phyloP scores from a whole-genome alignment of 192 early-diverging fungal species.

The Phycomyces blakesleeanus region DNA sequence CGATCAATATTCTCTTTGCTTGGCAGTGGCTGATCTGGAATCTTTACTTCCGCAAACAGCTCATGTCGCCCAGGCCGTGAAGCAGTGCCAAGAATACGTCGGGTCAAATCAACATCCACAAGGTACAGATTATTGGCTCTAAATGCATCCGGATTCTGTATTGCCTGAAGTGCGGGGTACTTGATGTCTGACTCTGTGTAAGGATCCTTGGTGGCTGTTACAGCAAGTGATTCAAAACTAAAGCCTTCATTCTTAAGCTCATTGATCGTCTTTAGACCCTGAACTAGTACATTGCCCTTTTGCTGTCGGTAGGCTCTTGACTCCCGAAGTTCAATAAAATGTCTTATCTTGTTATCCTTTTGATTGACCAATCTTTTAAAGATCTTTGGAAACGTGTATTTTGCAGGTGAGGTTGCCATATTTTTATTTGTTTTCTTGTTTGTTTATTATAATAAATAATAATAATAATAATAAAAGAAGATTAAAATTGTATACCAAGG shows the following conservation, averaged over 20 bases:
- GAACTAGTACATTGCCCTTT: conserved; percentile 20
- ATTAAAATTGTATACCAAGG: too few relatives aligned
- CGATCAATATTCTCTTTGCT: conserved; percentile 11
- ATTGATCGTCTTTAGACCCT: conserved; percentile 28
- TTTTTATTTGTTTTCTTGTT: too few relatives aligned
- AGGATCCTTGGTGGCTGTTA: conserved; percentile 22
- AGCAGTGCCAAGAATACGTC: conserved; percentile 44
- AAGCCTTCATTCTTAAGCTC: conserved; percentile 20
- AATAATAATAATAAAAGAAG: too few relatives aligned
- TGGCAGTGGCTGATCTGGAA: conserved; percentile 33
- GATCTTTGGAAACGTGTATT: conserved; percentile 7
- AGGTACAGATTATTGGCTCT: conserved; percentile 41
- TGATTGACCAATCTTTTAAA: conserved; percentile 12
- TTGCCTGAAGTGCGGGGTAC: conserved; percentile 15
- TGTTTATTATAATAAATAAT: too few relatives aligned
- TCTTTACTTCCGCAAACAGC: conserved; percentile 43
- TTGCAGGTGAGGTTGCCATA: conserved; percentile 8
- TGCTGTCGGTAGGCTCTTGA: conserved; percentile 29
- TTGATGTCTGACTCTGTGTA: conserved; percentile 17
- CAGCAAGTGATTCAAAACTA: conserved; percentile 11
- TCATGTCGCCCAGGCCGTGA: conserved; percentile 37
- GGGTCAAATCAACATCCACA: conserved; percentile 32
- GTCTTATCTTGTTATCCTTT: conserved; percentile 22
- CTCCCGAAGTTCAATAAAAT: conserved; percentile 30
- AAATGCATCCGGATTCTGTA: conserved; percentile 23